Evolutionary conservation across 805 yeast species (phyloP).

Genomic region (Teunomyces lycoperdinae): DNA sequence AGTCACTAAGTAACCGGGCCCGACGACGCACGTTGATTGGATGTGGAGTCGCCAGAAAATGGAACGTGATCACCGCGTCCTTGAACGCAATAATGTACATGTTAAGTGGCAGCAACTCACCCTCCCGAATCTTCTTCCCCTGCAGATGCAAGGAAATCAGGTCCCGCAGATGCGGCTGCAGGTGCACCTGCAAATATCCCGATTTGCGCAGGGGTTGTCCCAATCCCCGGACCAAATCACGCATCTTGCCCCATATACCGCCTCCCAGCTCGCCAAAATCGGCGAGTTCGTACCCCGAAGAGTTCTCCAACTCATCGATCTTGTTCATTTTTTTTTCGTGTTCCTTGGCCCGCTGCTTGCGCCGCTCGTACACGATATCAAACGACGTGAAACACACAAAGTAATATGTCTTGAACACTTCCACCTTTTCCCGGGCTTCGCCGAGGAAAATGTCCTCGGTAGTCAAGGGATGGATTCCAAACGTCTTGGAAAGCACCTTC

Average conservation of each 20-base stretch:
- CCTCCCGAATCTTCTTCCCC: constrained; percentile 35
- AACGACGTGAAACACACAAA: constrained; percentile 75
- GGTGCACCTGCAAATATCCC: background rate
- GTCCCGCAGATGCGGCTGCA: constrained; percentile 5
- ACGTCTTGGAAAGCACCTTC: constrained; percentile 85
- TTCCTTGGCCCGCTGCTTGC: constrained; percentile 49
- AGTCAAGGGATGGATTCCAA: constrained; percentile 94
- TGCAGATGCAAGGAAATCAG: constrained; percentile 21
- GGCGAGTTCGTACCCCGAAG: constrained; percentile 15
- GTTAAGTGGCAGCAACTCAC: constrained; percentile 81
- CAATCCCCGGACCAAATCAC: constrained; percentile 7
- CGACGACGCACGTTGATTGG: constrained; percentile 94
- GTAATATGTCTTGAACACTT: constrained; percentile 85
- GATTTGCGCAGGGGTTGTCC: constrained; percentile 1
- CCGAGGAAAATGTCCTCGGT: constrained; percentile 93
- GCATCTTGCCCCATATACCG: constrained; percentile 13
- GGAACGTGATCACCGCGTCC: constrained; percentile 90
- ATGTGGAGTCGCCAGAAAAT: constrained; percentile 92
- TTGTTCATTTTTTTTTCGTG: constrained; percentile 39
- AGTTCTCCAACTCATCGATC: constrained; percentile 28
- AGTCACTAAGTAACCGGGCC: constrained; percentile 82
- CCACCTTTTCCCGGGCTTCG: constrained; percentile 94
- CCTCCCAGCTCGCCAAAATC: constrained; percentile 12
- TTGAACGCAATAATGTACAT: constrained; percentile 91
- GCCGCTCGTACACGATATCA: constrained; percentile 68